Percentiles rank a stretch among this genome's conserved stretches.
These are phyloP conservation scores for Penicillium chermesinum DNA, from an alignment of 495 filamentous ascomycete species.

Conservation along the genomic window DNA sequence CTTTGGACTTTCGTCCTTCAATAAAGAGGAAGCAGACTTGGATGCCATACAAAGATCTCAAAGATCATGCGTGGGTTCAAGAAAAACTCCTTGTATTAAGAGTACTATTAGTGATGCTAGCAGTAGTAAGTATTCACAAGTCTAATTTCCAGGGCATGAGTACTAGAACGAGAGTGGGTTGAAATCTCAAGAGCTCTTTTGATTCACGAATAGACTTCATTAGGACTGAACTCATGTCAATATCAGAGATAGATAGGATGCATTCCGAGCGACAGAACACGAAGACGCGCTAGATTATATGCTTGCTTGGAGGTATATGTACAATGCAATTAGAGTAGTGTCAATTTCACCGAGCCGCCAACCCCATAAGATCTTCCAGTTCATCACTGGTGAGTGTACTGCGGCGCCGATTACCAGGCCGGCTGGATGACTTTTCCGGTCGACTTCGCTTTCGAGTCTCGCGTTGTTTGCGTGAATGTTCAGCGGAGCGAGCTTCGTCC, in stretches of 20 bases:
- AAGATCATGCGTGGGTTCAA: no score
- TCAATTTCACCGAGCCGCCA: slow-evolving; percentile 15
- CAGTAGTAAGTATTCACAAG: no score
- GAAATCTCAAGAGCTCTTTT: no score
- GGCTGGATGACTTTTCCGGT: slow-evolving; percentile 33
- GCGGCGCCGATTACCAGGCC: slow-evolving; percentile 51
- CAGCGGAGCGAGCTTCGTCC: slow-evolving; percentile 41
- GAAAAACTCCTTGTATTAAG: no score
- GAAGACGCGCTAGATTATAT: slow-evolving; percentile 17
- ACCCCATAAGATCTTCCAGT: slow-evolving; percentile 57
- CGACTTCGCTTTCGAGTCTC: slow-evolving; percentile 43
- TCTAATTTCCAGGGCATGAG: no score
- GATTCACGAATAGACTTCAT: no score
- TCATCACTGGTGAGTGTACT: slow-evolving; percentile 72
- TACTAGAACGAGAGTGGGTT: no score
- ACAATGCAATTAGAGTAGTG: slow-evolving; percentile 9
- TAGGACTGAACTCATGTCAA: no score
- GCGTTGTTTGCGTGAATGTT: slow-evolving; percentile 36
- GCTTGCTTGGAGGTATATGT: slow-evolving; percentile 13
- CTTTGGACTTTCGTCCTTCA: no score
- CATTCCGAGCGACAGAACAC: background rate
- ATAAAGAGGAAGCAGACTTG: no score
- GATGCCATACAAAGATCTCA: no score
- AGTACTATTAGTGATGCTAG: no score
- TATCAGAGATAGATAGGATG: background rate